phyloP scores from a whole-genome alignment of 306 rosid genomes.

The Begonia masoniana region DNA sequence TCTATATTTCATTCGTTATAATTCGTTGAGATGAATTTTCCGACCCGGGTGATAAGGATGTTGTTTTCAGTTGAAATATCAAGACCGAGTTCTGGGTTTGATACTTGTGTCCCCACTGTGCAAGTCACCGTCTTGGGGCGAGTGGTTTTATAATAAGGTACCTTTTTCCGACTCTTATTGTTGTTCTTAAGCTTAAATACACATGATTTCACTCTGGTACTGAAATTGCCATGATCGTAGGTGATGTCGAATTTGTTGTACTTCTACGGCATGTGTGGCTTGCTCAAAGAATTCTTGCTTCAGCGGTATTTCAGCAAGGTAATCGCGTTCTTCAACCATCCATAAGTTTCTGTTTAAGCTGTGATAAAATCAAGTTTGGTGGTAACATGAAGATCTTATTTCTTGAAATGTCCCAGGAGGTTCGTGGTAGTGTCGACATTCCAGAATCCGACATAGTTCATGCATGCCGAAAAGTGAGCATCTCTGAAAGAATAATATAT shows the following conservation, averaged over 20 bases:
- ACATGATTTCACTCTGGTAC: too few relatives aligned
- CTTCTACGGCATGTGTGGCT: slow-evolving; percentile 74
- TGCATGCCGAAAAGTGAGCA: slow-evolving; percentile 79
- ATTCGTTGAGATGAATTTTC: neutral
- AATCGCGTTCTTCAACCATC: slow-evolving; percentile 9
- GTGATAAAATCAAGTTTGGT: too few relatives aligned
- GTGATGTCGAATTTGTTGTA: slow-evolving; percentile 69
- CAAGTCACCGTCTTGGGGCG: slow-evolving; percentile 85
- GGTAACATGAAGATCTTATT: too few relatives aligned
- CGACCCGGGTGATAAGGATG: slow-evolving; percentile 5
- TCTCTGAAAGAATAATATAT: neutral
- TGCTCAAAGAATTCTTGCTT: slow-evolving; percentile 76
- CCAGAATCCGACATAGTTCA: slow-evolving; percentile 88
- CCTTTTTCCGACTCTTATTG: slow-evolving; percentile 6
- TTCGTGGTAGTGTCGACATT: slow-evolving; percentile 66
- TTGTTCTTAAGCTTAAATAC: neutral
- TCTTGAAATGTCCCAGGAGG: slow-evolving; percentile 38
- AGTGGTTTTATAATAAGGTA: slow-evolving; percentile 91
- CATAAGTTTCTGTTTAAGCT: too few relatives aligned
- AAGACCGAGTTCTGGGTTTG: slow-evolving; percentile 86
- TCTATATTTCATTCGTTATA: neutral
- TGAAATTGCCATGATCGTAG: slow-evolving; percentile 19
- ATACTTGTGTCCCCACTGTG: slow-evolving; percentile 88
- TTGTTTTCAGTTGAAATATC: slow-evolving; percentile 54
- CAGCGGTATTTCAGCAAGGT: slow-evolving; percentile 96